Evolutionary conservation across 2,329 filamentous ascomycete genomes (phyloP), one percentile per base, ranked within the genome.

Genomic region (Cercospora sojina): DNA sequence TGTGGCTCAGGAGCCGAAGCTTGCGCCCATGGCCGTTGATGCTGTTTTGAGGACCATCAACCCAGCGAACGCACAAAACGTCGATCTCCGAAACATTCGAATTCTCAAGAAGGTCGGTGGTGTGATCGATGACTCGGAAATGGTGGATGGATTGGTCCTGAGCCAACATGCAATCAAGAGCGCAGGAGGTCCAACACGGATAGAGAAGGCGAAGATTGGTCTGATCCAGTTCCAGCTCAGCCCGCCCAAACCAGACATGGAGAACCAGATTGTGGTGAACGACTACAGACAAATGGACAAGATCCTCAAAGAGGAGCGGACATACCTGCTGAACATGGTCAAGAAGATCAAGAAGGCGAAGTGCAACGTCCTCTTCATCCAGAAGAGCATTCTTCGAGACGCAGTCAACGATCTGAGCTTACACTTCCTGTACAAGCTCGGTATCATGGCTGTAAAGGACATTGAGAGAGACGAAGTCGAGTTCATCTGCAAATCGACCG

Each of bases 341-440:
- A 98, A 99, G 88, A 99, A 98, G 87, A 99, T 99, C 81, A 97
- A 98, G 84, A 99, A 98, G 86, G 93, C 95, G 73, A 99, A 98
- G 85, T 99, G 95, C 84, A 99, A 99, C 76, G 95, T 99, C 51
- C 88, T 98, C 53, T 85, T 99, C 73, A 98, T 99, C 74, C 95
- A 99, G 78, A 99, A 99, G 83, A 98, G 94, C 13, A 99, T 99
- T 74, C 88, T 99, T 66, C 90, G 95, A 74, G 95, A 99, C 76
- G 95, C 95, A 38, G 93, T 99, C 79, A 99, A 99, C 83, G 95
- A 99, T 75, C 86, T 99, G 66, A 96, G 92, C 69, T 87, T 99
- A 71, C 95, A 99, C 83, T 99, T 99, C 86, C 86, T 99, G 71
- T 92, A 95, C 75, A 97, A 97, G 80, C 90, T 98, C 70, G 94